A percentile compares a stretch with the other conserved stretches of the same genome.
phyloP scores from a whole-genome alignment of 2,329 filamentous ascomycete genomes.

The Ophiostoma pallidulum region DNA sequence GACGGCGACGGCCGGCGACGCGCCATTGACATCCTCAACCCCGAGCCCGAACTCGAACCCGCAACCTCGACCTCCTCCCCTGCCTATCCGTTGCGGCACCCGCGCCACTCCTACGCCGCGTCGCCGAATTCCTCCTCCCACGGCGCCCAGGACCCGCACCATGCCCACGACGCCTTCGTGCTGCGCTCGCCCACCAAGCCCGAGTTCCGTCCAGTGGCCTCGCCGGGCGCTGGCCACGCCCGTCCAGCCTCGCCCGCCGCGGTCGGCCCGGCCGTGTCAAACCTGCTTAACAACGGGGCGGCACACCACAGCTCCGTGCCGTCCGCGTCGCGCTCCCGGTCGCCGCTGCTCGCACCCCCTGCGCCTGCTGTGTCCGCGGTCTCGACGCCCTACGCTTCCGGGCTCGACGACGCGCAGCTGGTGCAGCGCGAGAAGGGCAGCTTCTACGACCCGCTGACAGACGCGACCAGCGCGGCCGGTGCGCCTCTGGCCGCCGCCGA shows the following conservation, averaged over 20 bases:
- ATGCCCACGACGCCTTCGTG: constrained; percentile 33
- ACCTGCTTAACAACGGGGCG: constrained; percentile 20
- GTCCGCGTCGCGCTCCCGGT: constrained; percentile 11
- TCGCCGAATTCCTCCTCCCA: background rate
- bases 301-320: constrained; percentile 13
- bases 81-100: constrained; percentile 10
- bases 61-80: background rate
- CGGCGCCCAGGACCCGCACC: background rate
- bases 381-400: background rate
- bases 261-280: constrained; percentile 14
- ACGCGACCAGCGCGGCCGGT: constrained; percentile 33
- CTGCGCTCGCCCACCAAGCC: constrained; percentile 40
- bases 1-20: constrained; percentile 31
- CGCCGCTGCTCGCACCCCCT: constrained; percentile 11
- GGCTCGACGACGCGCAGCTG: constrained; percentile 3
- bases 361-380: background rate
- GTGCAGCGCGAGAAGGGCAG: constrained; percentile 23
- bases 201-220: constrained; percentile 25
- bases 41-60: constrained; percentile 17
- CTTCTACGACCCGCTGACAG: constrained; percentile 46
- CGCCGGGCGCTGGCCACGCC: constrained; percentile 1
- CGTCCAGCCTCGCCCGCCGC: constrained; percentile 22
- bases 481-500: constrained; percentile 25
- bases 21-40: constrained; percentile 35
- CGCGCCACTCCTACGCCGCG: constrained; percentile 11